A percentile compares a stretch with the other conserved stretches of the same genome.
Evolutionary conservation across 345 rosid genomes (phyloP).

Genomic region (Cardamine occulta): DNA sequence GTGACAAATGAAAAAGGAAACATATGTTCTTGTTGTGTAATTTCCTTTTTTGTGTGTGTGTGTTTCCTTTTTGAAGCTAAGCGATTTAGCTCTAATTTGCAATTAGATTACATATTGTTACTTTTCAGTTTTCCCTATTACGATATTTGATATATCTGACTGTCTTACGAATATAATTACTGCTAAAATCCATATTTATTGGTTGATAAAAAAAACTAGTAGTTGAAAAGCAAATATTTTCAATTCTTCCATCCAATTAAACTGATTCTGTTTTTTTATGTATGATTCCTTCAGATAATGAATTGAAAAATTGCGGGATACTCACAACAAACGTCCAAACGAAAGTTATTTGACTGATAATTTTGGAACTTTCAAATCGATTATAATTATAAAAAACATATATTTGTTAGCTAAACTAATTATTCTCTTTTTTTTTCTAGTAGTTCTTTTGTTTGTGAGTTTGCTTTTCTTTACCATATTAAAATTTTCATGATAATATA

Average conservation of each 20-base stretch:
- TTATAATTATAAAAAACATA: too few relatives aligned
- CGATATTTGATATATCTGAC: neutral
- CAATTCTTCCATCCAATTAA: constrained; percentile 1
- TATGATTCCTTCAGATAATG: neutral
- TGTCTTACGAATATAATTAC: neutral
- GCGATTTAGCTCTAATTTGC: too few relatives aligned
- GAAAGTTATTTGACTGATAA: neutral
- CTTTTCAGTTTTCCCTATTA: neutral
- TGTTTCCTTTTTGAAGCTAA: too few relatives aligned
- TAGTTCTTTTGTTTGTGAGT: neutral
- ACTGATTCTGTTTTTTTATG: neutral
- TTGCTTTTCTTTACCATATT: neutral
- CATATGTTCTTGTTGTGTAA: neutral
- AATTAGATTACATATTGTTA: neutral
- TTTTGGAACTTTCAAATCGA: neutral
- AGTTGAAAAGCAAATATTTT: neutral
- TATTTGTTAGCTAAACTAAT: neutral
- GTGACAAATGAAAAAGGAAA: neutral
- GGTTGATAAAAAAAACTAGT: neutral
- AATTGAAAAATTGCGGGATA: neutral
- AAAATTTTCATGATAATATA: neutral
- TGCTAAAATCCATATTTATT: neutral
- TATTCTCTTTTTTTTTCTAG: neutral
- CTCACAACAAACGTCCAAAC: neutral
- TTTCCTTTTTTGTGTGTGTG: too few relatives aligned